Percentiles rank a stretch among this genome's conserved stretches.
Conservation (phyloP, 768 basidiomycete genomes). For the Harrya chromipes region DNA sequence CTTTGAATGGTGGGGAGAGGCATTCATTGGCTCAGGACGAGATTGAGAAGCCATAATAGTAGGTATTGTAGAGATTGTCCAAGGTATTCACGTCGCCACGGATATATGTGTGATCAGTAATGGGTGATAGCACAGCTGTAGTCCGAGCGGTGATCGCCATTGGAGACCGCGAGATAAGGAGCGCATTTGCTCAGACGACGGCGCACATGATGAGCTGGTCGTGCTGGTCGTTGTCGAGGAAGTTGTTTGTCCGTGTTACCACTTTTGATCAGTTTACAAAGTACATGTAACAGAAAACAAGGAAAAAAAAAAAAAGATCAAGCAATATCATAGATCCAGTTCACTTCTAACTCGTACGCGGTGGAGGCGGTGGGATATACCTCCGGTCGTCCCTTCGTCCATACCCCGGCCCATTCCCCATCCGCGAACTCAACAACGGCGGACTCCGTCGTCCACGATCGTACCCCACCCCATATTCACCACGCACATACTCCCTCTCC, state of each 20-base stretch:
- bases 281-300: too few relatives aligned
- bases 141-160: slow-evolving; percentile 17
- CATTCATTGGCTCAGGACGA: slow-evolving; percentile 71
- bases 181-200: slow-evolving; percentile 13
- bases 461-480: slow-evolving; percentile 33
- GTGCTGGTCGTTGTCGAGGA: slow-evolving; percentile 2
- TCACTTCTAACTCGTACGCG: slow-evolving; percentile 6
- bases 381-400: slow-evolving; percentile 35
- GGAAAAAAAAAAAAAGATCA: too few relatives aligned
- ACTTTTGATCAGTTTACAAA: too few relatives aligned
- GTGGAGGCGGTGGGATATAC: slow-evolving; percentile 34
- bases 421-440: slow-evolving; percentile 21
- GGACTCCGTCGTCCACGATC: slow-evolving; percentile 31
- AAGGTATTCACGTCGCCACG: slow-evolving; percentile 13
- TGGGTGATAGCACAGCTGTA: slow-evolving; percentile 4
- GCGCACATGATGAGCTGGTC: slow-evolving; percentile 16
- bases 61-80: neutral
- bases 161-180: neutral
- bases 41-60: slow-evolving; percentile 32
- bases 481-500: slow-evolving; percentile 37
- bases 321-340: too few relatives aligned
- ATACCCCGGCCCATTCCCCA: slow-evolving; percentile 15
- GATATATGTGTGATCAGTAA: slow-evolving; percentile 1
- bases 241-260: too few relatives aligned
- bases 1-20: slow-evolving; percentile 74